phyloP scores from a whole-genome alignment of 345 rosid genomes.

The Linum trigynum region DNA sequence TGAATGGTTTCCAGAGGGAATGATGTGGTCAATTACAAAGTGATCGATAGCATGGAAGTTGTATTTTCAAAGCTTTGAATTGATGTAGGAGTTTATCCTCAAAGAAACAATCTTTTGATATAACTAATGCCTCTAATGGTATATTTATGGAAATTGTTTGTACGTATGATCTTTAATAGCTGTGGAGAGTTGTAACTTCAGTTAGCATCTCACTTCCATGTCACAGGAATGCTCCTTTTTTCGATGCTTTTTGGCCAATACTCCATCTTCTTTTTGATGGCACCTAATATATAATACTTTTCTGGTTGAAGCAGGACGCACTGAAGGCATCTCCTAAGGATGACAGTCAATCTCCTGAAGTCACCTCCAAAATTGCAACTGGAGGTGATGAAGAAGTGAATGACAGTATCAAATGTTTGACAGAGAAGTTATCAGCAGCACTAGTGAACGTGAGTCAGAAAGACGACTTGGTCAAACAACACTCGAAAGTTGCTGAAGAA shows the following conservation, averaged over 20 bases:
- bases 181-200: neutral
- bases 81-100: too few species aligned
- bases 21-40: neutral
- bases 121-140: neutral
- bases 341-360: conserved; percentile 41
- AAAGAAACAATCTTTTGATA: too few species aligned
- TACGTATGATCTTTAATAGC: too few species aligned
- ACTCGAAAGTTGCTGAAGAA: conserved; percentile 93
- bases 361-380: conserved; percentile 31
- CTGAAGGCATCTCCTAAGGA: conserved; percentile 46
- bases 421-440: conserved; percentile 76
- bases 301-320: conserved; percentile 38
- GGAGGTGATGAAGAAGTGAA: conserved; percentile 33
- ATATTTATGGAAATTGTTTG: neutral
- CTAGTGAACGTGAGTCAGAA: conserved; percentile 70
- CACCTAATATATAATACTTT: conserved; percentile 1
- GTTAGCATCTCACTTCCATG: neutral
- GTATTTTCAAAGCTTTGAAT: too few species aligned
- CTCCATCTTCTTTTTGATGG: neutral
- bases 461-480: conserved; percentile 84
- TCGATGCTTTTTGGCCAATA: too few species aligned
- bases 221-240: too few species aligned
- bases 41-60: neutral
- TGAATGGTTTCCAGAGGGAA: neutral
- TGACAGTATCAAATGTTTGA: conserved; percentile 40